A percentile compares a stretch with the other conserved stretches of the same genome.
Evolutionary conservation across 768 basidiomycete species (phyloP).

Genomic region (Leccinum aurantiacum): DNA sequence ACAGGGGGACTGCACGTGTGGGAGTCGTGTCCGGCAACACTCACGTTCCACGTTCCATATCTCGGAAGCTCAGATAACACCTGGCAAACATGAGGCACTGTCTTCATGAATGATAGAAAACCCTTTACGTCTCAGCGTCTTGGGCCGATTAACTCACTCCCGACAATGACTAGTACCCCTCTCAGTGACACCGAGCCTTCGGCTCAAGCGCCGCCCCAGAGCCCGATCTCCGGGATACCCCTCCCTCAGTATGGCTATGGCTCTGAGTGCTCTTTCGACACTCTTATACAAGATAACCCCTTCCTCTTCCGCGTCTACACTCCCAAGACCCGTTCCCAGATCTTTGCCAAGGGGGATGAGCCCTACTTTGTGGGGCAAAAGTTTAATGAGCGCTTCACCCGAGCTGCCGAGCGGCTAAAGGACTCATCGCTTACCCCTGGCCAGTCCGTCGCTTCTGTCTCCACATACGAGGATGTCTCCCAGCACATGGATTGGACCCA

Average conservation of each 20-base stretch:
- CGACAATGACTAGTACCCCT: slow-evolving; percentile 27
- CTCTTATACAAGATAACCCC: slow-evolving; percentile 60
- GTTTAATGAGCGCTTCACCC: slow-evolving; percentile 48
- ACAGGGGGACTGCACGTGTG: slow-evolving; percentile 27
- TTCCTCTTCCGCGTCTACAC: slow-evolving; percentile 83
- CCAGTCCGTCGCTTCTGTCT: slow-evolving; percentile 28
- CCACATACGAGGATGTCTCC: slow-evolving; percentile 61
- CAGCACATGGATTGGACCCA: slow-evolving; percentile 79
- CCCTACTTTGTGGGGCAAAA: slow-evolving; percentile 69
- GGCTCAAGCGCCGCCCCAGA: slow-evolving; percentile 18
- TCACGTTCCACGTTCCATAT: slow-evolving; percentile 6
- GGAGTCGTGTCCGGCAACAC: slow-evolving; percentile 12
- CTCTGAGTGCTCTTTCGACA: slow-evolving; percentile 58
- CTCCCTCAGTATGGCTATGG: slow-evolving; percentile 78
- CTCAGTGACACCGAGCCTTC: slow-evolving; percentile 14
- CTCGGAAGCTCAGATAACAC: slow-evolving; percentile 30
- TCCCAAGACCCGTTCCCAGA: slow-evolving; percentile 58
- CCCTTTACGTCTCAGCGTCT: slow-evolving; percentile 8
- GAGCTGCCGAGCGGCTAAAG: slow-evolving; percentile 39
- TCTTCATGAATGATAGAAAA: slow-evolving; percentile 29
- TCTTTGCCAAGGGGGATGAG: slow-evolving; percentile 49
- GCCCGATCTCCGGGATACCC: slow-evolving; percentile 23
- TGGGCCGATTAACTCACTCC: slow-evolving; percentile 10
- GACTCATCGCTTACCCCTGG: slow-evolving; percentile 33
- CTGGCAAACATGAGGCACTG: slow-evolving; percentile 33